Evolutionary conservation across 768 basidiomycete species (phyloP), one percentile per base, ranked within the genome.

Genomic region (Lactarius tabidus): DNA sequence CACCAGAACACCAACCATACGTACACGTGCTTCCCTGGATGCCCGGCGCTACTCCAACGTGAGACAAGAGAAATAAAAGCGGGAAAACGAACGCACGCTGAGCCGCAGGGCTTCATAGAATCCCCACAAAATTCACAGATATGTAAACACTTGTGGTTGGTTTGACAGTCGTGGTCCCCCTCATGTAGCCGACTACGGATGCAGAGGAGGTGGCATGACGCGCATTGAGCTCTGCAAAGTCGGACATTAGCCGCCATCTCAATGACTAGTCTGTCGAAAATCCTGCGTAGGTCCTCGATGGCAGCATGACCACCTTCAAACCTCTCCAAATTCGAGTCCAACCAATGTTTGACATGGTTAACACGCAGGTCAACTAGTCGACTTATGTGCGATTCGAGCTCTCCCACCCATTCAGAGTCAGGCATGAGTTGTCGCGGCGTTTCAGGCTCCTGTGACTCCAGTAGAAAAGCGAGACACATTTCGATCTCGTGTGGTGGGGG

Each of bases 11-110:
- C 35, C 2, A 6, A 0, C 3, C 20, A 31, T 45, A 61, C 80
- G 55, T 71, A 85, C 86, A 84, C 78, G 65, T 87, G 85, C 20
- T 74, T 76, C 20, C 83, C 84, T 29, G 79, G 71, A 64, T 87
- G 85, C 0, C 86, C 86, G 26, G 84, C 85, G 23, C 85, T 86
- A 61, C n/a, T 5, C 0, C 6, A 8, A 3, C 36, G 10, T 38
- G 6, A 56, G 61, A 9, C 33, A 3, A 9, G 28, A 12, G 14
- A 3, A 54, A 29, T 23, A 10, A 31, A n/a, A n/a, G 39, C 6
- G 28, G 55, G 20, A n/a, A 10, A 26, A 7, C 3, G 6, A 17
- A 76, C 84, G 55, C 70, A 85, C 85, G 75, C 75, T 68, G 82
- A 76, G 12, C 80, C 77, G 70, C 85, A 87, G 2, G 65, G 23